Evolutionary conservation across 1,284 basidiomycete species (phyloP).

Genomic region (Trichosporon sp.): DNA sequence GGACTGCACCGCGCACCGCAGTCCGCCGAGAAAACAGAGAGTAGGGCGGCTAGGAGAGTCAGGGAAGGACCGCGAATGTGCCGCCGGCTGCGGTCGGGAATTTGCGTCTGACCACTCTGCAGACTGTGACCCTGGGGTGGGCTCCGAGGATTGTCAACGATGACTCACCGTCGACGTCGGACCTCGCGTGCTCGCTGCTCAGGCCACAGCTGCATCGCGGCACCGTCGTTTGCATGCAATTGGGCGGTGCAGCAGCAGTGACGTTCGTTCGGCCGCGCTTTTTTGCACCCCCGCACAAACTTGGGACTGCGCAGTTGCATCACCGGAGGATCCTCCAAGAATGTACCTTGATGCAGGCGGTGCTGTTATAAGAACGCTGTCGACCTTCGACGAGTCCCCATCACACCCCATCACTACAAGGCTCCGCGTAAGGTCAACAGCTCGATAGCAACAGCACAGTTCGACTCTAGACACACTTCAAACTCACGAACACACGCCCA

Average conservation of each 20-base stretch:
- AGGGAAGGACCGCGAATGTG: not conserved
- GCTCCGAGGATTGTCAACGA: not conserved
- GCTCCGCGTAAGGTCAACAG: not conserved
- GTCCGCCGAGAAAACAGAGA: not conserved
- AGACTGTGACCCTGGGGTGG: not conserved
- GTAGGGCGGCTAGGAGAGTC: not conserved
- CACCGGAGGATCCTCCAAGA: not conserved
- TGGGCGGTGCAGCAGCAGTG: not conserved
- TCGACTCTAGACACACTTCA: not conserved
- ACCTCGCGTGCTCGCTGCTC: not conserved
- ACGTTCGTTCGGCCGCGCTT: conserved; percentile 2
- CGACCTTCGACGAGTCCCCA: not conserved
- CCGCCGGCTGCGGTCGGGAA: not conserved
- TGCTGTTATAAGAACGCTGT: not conserved
- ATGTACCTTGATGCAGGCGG: not conserved
- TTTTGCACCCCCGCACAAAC: not conserved
- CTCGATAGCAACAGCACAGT: not conserved
- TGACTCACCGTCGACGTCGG: not conserved
- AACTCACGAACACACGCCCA: not conserved
- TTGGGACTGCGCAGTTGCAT: not conserved
- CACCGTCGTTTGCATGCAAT: not conserved
- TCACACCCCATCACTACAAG: not conserved
- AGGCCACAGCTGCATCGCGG: not conserved
- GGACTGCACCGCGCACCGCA: not conserved
- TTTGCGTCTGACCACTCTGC: not conserved